Base-by-base conservation (phyloP, 2,329 filamentous ascomycete species). In the Venturia oleaginea region DNA sequence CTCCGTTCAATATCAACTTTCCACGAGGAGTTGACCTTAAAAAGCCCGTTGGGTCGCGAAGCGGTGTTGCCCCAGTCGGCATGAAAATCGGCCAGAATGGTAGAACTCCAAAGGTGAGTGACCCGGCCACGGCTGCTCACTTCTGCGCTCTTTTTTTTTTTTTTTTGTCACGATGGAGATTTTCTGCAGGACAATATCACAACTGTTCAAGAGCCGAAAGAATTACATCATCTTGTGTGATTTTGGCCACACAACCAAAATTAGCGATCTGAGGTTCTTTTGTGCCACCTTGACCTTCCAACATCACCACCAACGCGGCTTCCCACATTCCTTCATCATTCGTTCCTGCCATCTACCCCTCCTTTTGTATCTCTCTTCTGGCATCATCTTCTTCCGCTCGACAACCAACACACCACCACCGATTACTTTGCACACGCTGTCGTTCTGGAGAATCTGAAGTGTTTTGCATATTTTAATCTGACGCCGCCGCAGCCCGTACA, bases 341-440 rank as follows among this genome's bases (percentile, higher is more conserved):
- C 43, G 34, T 62, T 34, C 61, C 32, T 62, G 37, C 38, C 61
- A 32, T 46, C 61, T 27, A 40, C 46, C 34, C 54, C 22, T 62
- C 61, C 3, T 30, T 62, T 54, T 54, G 34, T 42, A 19, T 54
- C 40, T 62, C 40, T 54, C 24, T 34, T 42, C 38, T 62, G 46
- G 37, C 59, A 19, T 7, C 42, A 42, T 4, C 34, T 10, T 11
- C 37, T 19, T 3, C 27, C 42, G 15, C 34, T 61, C 17, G 4
- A 61, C 55, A 4, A 42, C 4, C 55, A 34, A 59, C 55, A 34
- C 38, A 15, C 55, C 30, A 10, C 30, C n/a, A n/a, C n/a, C n/a
- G n/a, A n/a, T n/a, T 4, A 11, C 2, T 37, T 37, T 37, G 55
- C 32, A 42, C 11, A 37, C n/a, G n/a, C 55, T 37, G 59, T 40